These are phyloP conservation scores for Tuber microsphaerosporum DNA, from an alignment of 495 filamentous ascomycete species.

Conservation along the genomic window DNA sequence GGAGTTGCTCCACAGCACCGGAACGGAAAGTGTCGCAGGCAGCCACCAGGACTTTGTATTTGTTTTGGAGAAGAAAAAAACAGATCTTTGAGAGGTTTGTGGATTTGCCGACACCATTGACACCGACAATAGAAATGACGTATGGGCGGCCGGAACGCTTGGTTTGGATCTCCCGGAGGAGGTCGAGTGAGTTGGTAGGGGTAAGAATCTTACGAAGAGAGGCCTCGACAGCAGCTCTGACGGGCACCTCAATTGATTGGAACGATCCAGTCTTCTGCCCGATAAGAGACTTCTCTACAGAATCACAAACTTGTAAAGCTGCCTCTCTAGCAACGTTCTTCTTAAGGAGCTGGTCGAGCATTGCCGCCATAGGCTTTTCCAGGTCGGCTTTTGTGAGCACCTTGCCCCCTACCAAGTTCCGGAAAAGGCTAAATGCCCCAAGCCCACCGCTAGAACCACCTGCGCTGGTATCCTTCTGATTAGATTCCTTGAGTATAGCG, in stretches of 20 bases:
- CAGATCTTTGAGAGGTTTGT: constrained; percentile 95
- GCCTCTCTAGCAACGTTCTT: constrained; percentile 97
- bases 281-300: constrained; percentile 79
- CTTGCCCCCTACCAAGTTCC: constrained; percentile 91
- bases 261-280: constrained; percentile 89
- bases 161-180: constrained; percentile 85
- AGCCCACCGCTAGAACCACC: constrained; percentile 51
- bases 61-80: constrained; percentile 94
- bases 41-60: constrained; percentile 88
- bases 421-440: constrained; percentile 60
- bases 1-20: constrained; percentile 91
- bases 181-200: constrained; percentile 85
- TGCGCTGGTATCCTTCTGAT: constrained; percentile 52
- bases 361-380: constrained; percentile 82
- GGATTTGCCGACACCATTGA: constrained; percentile 96
- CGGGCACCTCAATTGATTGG: constrained; percentile 74
- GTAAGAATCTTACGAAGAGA: constrained; percentile 91
- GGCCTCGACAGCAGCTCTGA: constrained; percentile 77
- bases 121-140: constrained; percentile 93
- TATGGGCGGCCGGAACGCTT: constrained; percentile 64
- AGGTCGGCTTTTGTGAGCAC: constrained; percentile 78
- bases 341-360: constrained; percentile 89
- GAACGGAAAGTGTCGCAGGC: constrained; percentile 97
- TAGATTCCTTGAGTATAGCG: constrained; percentile 68
- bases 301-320: constrained; percentile 81